A percentile compares a stretch with the other conserved stretches of the same genome.
Evolutionary conservation across 2,329 filamentous ascomycete genomes (phyloP).

Genomic region (Daldinia eschscholtzii): DNA sequence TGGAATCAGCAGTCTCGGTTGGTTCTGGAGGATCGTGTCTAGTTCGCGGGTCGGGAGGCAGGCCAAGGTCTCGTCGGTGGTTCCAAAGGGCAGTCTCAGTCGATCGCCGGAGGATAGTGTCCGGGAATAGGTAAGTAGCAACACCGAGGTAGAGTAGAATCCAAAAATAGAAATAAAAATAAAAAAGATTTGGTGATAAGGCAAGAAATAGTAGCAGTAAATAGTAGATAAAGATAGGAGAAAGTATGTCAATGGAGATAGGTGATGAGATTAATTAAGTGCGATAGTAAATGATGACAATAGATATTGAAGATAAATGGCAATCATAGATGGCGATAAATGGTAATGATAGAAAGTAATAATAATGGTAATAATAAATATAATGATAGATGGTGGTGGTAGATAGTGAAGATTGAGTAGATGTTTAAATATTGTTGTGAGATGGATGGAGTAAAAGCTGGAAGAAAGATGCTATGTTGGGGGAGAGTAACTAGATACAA

Average conservation of each 20-base stretch:
- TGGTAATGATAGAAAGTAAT: neutral
- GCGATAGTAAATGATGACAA: too few species aligned
- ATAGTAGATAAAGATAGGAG: neutral
- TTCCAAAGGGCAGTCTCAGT: conserved; percentile 7
- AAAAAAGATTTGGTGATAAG: neutral
- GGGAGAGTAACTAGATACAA: too few species aligned
- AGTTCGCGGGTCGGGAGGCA: conserved; percentile 29
- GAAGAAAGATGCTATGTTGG: neutral
- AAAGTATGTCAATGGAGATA: neutral
- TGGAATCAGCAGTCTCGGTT: conserved; percentile 6
- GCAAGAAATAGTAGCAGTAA: too few species aligned
- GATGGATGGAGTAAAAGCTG: neutral
- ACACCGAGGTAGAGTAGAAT: neutral
- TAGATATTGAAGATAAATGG: too few species aligned
- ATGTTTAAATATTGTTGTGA: too few species aligned
- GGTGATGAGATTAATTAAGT: too few species aligned
- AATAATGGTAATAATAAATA: too few species aligned
- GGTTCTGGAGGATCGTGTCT: conserved; percentile 15
- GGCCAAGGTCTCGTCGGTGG: conserved; percentile 15
- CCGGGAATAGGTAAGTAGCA: neutral
- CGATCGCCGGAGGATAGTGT: conserved; percentile 12
- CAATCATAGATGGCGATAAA: too few species aligned
- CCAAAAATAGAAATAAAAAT: neutral
- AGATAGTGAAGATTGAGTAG: neutral
- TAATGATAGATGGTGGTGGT: too few species aligned